Conservation (phyloP, 2,329 filamentous ascomycete genomes). For the Monosporascus sp. region DNA sequence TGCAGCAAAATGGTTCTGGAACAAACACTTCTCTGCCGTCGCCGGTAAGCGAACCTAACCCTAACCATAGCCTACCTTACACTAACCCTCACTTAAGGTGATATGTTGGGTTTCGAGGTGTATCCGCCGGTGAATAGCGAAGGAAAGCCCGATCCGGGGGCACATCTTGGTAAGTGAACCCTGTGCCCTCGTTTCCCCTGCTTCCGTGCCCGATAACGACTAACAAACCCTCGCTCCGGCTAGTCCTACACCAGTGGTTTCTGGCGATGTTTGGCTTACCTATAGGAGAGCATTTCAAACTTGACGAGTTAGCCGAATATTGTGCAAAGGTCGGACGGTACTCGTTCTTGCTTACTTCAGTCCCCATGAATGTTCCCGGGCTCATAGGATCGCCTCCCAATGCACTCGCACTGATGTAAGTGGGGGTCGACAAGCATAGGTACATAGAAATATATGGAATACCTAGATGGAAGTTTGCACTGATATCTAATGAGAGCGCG, state of each 20-base stretch:
- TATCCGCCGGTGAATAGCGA: conserved; percentile 33
- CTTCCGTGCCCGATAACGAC: background rate
- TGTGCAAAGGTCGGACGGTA: conserved; percentile 30
- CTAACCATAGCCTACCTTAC: too few relatives aligned
- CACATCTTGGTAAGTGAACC: conserved; percentile 3
- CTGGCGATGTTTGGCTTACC: conserved; percentile 5
- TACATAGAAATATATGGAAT: background rate
- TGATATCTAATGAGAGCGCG: too few relatives aligned
- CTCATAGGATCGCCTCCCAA: conserved; percentile 35
- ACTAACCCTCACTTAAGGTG: conserved; percentile 13
- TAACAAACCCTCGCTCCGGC: background rate
- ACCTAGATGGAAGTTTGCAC: too few relatives aligned
- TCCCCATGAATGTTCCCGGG: conserved; percentile 35
- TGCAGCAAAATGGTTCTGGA: conserved; percentile 52
- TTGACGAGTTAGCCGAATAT: conserved; percentile 14
- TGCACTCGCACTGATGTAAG: conserved; percentile 30
- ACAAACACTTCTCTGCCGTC: conserved; percentile 49
- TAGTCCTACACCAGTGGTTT: conserved; percentile 6
- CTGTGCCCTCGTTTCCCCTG: background rate
- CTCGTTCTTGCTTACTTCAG: conserved; percentile 36
- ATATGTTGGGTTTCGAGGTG: conserved; percentile 49
- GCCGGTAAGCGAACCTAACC: conserved; percentile 29
- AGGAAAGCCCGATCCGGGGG: conserved; percentile 1
- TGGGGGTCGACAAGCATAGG: background rate
- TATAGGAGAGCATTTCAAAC: conserved; percentile 18